Evolutionary conservation across 1,284 basidiomycete species (phyloP).

Genomic region (Ustilago xerochloae): DNA sequence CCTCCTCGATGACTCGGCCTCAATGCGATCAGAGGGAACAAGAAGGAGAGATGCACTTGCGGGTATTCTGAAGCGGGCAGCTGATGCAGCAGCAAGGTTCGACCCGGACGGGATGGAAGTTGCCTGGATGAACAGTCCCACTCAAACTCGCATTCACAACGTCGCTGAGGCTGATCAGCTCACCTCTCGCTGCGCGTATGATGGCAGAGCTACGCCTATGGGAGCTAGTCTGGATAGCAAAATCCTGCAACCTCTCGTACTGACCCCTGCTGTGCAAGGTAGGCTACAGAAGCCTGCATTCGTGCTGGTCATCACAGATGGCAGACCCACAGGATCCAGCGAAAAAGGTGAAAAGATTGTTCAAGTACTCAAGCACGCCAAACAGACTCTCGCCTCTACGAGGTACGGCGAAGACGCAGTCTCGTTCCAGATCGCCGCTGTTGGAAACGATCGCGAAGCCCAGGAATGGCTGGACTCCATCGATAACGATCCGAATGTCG

Average conservation of each 20-base stretch:
- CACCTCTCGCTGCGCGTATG: conserved; percentile 38
- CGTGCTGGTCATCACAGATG: conserved; percentile 56
- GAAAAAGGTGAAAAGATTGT: conserved; percentile 53
- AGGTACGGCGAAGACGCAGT: conserved; percentile 57
- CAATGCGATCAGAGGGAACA: conserved; percentile 45
- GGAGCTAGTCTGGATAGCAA: conserved; percentile 46
- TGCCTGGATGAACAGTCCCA: conserved; percentile 53
- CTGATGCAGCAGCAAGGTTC: conserved; percentile 56
- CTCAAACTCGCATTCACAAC: conserved; percentile 39
- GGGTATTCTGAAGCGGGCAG: conserved; percentile 48
- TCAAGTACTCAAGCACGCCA: conserved; percentile 47
- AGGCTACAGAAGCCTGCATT: conserved; percentile 50
- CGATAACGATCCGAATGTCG: conserved; percentile 53
- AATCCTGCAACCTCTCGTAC: conserved; percentile 46
- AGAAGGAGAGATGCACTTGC: conserved; percentile 40
- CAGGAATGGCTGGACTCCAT: conserved; percentile 62
- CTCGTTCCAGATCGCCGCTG: conserved; percentile 55
- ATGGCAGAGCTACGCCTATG: conserved; percentile 55
- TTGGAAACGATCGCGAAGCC: conserved; percentile 60
- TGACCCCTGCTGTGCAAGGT: conserved; percentile 24
- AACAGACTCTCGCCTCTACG: conserved; percentile 22
- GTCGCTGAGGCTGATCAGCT: conserved; percentile 46
- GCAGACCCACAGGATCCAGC: conserved; percentile 48
- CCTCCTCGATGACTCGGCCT: conserved; percentile 56
- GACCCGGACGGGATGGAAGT: conserved; percentile 60